Percentiles rank a stretch among this genome's conserved stretches.
phyloP scores from a whole-genome alignment of 495 filamentous ascomycete genomes.

The Trichoderma gamsii region DNA sequence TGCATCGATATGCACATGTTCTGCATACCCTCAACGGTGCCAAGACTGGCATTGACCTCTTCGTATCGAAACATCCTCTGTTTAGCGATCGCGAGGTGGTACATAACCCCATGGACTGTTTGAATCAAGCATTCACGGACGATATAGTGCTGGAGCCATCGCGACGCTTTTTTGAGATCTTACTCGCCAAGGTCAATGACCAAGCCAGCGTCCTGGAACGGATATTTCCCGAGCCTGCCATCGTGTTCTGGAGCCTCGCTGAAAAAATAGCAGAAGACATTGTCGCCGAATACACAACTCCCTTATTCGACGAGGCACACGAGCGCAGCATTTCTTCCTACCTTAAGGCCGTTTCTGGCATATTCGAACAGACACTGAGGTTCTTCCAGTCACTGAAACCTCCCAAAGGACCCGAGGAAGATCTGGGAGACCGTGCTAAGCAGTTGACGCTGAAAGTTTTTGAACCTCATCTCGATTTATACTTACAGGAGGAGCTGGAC shows the following conservation, averaged over 20 bases:
- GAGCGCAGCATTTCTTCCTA: conserved; percentile 69
- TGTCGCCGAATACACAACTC: conserved; percentile 77
- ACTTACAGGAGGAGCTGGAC: conserved; percentile 87
- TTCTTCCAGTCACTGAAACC: conserved; percentile 64
- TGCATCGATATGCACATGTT: conserved; percentile 84
- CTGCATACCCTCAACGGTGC: conserved; percentile 78
- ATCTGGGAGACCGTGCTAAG: conserved; percentile 43
- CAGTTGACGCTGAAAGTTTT: conserved; percentile 64
- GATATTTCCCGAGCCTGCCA: conserved; percentile 71
- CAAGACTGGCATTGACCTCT: conserved; percentile 68
- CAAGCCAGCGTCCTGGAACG: conserved; percentile 76
- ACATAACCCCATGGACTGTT: conserved; percentile 75
- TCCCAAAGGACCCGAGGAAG: conserved; percentile 30
- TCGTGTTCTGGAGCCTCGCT: conserved; percentile 70
- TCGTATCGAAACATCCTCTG: conserved; percentile 80
- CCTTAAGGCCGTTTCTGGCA: conserved; percentile 75
- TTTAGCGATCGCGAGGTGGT: conserved; percentile 65
- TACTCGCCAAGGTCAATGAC: conserved; percentile 72
- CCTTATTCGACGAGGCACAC: conserved; percentile 86
- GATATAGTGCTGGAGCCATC: conserved; percentile 70
- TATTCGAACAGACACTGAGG: conserved; percentile 77
- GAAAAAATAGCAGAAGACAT: conserved; percentile 80
- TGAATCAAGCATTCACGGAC: conserved; percentile 58
- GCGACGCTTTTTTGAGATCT: conserved; percentile 67
- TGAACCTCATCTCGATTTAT: conserved; percentile 88